These are phyloP conservation scores for Cetraspora pellucida DNA, from an alignment of 192 early-diverging fungal species.

Conservation along the genomic window DNA sequence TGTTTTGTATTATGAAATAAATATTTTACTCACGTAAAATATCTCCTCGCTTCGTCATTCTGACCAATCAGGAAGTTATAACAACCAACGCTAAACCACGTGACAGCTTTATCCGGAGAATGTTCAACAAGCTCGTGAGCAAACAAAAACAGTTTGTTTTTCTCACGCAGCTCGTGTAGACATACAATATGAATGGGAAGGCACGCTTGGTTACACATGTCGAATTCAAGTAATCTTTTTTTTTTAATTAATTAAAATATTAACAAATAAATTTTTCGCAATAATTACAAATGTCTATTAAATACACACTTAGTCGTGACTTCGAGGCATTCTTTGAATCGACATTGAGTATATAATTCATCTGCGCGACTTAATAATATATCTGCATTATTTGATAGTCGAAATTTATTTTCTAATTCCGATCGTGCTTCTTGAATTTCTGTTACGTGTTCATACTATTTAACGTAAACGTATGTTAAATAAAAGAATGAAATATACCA, in stretches of 20 bases:
- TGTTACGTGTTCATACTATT: constrained; percentile 52
- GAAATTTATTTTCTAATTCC: constrained; percentile 44
- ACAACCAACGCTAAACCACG: constrained; percentile 81
- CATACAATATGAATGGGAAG: constrained; percentile 70
- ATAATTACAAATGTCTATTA: not conserved
- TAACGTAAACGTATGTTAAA: not conserved
- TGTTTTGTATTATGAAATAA: not conserved
- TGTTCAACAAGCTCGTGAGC: constrained; percentile 72
- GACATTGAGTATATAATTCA: constrained; percentile 48
- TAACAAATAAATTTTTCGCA: not conserved
- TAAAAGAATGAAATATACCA: constrained; percentile 9
- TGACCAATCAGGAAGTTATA: constrained; percentile 71
- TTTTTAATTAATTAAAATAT: not conserved
- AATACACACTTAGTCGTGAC: constrained; percentile 50
- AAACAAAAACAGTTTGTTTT: constrained; percentile 70
- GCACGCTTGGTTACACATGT: constrained; percentile 58
- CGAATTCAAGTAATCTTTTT: constrained; percentile 60
- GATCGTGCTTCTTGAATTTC: constrained; percentile 46
- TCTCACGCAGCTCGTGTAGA: constrained; percentile 62
- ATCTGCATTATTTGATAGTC: constrained; percentile 51
- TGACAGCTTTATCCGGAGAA: constrained; percentile 56
- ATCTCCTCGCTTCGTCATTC: constrained; percentile 59
- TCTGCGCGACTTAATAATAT: constrained; percentile 62
- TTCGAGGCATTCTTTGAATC: constrained; percentile 50
- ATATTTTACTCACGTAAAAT: constrained; percentile 12